phyloP scores from a whole-genome alignment of 192 early-diverging fungal genomes.

The Backusella parvicylindrica region DNA sequence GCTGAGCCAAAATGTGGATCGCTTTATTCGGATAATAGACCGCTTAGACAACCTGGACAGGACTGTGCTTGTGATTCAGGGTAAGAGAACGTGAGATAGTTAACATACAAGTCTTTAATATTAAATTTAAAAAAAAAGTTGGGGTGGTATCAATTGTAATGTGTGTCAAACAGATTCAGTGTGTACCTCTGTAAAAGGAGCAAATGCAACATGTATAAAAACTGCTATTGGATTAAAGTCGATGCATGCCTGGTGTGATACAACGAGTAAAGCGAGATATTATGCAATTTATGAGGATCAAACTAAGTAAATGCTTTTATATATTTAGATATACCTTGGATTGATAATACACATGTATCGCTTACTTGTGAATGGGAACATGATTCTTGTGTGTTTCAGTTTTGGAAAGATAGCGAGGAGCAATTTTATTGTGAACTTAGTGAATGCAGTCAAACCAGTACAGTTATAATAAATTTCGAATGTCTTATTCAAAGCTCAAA shows the following conservation, averaged over 20 bases:
- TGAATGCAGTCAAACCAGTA: slow-evolving; percentile 54
- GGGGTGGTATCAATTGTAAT: slow-evolving; percentile 93
- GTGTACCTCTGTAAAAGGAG: slow-evolving; percentile 21
- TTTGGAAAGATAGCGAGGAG: slow-evolving; percentile 82
- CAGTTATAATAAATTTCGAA: background rate
- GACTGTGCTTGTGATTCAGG: slow-evolving; percentile 28
- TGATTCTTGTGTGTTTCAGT: slow-evolving; percentile 44
- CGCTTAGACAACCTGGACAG: slow-evolving; percentile 13
- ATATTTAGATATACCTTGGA: slow-evolving; percentile 35
- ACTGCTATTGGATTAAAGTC: slow-evolving; percentile 32
- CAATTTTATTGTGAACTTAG: slow-evolving; percentile 82
- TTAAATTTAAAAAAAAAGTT: slow-evolving; percentile 32
- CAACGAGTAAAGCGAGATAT: slow-evolving; percentile 37
- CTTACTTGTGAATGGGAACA: slow-evolving; percentile 36
- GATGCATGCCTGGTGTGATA: slow-evolving; percentile 36
- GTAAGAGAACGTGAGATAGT: slow-evolving; percentile 15
- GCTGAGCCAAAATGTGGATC: slow-evolving; percentile 29
- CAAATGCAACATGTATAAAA: slow-evolving; percentile 33
- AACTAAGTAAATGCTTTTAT: background rate
- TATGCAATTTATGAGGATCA: too few species aligned
- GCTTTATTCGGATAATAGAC: slow-evolving; percentile 16
- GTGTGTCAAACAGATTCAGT: slow-evolving; percentile 39
- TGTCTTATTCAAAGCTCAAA: too few species aligned
- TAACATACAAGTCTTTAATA: background rate
- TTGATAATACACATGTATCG: slow-evolving; percentile 60